Evolutionary conservation across 345 rosid species (phyloP).

Genomic region (Euphorbia pulcherrima): DNA sequence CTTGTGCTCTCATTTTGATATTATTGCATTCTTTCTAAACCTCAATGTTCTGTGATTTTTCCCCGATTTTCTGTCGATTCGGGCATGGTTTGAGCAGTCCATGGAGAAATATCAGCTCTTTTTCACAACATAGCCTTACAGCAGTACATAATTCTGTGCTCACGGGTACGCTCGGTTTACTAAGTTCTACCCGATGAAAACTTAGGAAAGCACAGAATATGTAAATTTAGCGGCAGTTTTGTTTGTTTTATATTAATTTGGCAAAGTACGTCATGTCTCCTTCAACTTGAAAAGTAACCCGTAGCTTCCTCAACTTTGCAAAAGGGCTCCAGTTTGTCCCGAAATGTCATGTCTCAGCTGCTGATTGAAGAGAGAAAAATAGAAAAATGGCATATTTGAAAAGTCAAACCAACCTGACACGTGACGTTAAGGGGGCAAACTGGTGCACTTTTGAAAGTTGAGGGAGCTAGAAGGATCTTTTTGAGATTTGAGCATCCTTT

Average conservation of each 20-base stretch:
- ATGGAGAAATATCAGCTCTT: slow-evolving; percentile 41
- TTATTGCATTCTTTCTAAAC: not conserved
- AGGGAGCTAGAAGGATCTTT: no score
- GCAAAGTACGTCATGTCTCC: no score
- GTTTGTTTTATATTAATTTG: not conserved
- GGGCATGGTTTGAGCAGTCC: slow-evolving; percentile 22
- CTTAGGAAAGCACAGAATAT: not conserved
- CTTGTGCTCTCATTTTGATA: not conserved
- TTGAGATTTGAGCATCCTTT: not conserved
- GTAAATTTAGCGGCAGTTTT: not conserved
- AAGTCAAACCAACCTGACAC: no score
- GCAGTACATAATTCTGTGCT: slow-evolving; percentile 73
- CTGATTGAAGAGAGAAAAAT: no score
- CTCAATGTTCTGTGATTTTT: not conserved
- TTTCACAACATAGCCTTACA: slow-evolving; percentile 78
- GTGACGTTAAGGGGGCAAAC: no score
- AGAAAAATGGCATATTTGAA: no score
- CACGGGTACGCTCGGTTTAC: slow-evolving; percentile 50
- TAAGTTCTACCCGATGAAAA: slow-evolving; percentile 7
- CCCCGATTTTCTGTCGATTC: not conserved
- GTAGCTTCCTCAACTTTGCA: no score
- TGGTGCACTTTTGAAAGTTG: no score
- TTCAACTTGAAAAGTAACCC: no score
- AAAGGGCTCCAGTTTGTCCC: no score
- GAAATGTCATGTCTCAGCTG: no score